Evolutionary conservation across 176 grass and related monocot genomes (phyloP), one percentile per base, ranked within the genome.

Genomic region (Aegilops longissima): DNA sequence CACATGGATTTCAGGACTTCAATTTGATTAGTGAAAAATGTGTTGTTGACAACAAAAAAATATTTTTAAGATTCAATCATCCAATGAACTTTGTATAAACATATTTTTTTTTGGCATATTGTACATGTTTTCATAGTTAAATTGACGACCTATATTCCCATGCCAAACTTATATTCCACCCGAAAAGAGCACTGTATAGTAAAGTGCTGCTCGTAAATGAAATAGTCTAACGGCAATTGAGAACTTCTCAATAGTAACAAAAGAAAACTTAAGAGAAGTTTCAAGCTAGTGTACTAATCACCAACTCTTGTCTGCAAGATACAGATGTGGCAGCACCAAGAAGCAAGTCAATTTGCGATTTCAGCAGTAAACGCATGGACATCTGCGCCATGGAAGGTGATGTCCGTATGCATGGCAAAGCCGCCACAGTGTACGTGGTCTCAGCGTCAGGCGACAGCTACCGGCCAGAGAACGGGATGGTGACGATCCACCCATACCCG

Each of bases 321-420:
- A 38, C 36, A 72, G 36, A 72, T 72, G 69, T 72, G 36, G 10
- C 20, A 45, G 44, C 58, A n/a, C 6, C 76, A 51, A 71, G 1
- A 12, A 71, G 77, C 78, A 83, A 90, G n/a, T 33, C 89, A 21
- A 84, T 12, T 47, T 96, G 94, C 23, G 66, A 96, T 82, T 88
- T 90, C 24, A 73, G 75, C 44, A 29, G 54, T 13, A 2, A 30
- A 18, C 29, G 66, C 73, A 89, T 92, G 7, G 70, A 92, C 66
- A 82, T 70, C 62, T 97, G 94, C 69, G 39, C 45, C 40, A 92
- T 92, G 85, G 86, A 88, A 61, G 94, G 94, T 5, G 92, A 97
- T 44, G 10, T 97, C 76, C 84, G 92, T 5, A 51, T 93, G 58
- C 89, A 88, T 10, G 89, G 89, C 69, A 88, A 79, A 6, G 75